Evolutionary conservation across 1,284 basidiomycete species (phyloP).

Genomic region (Wallemia hederae): DNA sequence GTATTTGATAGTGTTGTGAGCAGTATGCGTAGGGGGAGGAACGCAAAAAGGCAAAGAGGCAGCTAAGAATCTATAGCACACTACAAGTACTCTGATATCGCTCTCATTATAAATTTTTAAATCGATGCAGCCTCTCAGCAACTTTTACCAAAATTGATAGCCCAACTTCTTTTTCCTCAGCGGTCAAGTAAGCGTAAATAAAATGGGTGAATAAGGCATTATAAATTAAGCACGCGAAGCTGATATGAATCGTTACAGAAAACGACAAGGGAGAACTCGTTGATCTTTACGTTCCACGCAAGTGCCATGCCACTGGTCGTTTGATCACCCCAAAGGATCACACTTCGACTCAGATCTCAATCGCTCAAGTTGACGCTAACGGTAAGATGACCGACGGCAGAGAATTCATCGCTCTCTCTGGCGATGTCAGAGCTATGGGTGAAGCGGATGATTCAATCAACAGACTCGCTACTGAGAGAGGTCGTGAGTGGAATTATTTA

Average conservation of each 20-base stretch:
- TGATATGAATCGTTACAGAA: neutral
- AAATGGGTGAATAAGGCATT: neutral
- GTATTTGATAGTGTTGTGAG: no score
- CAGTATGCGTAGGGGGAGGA: no score
- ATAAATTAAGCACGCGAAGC: neutral
- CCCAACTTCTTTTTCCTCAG: neutral
- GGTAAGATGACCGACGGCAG: conserved; percentile 64
- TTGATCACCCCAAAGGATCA: conserved; percentile 97
- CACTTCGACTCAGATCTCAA: conserved; percentile 84
- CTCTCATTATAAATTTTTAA: no score
- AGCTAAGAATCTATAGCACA: no score
- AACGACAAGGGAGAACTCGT: conserved; percentile 63
- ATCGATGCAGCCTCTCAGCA: neutral
- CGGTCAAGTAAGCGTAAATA: neutral
- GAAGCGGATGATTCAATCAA: conserved; percentile 94
- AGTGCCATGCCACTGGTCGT: conserved; percentile 90
- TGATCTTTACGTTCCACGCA: conserved; percentile 99
- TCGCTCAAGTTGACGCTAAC: conserved; percentile 78
- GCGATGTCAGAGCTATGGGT: conserved; percentile 72
- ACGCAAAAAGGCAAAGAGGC: no score
- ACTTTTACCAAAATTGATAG: neutral
- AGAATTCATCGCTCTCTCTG: conserved; percentile 79
- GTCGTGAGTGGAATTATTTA: conserved; percentile 33
- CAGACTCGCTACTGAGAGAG: conserved; percentile 79
- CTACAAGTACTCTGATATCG: no score